Evolutionary conservation across 768 basidiomycete genomes (phyloP).

Genomic region (Exsudoporus frostii): DNA sequence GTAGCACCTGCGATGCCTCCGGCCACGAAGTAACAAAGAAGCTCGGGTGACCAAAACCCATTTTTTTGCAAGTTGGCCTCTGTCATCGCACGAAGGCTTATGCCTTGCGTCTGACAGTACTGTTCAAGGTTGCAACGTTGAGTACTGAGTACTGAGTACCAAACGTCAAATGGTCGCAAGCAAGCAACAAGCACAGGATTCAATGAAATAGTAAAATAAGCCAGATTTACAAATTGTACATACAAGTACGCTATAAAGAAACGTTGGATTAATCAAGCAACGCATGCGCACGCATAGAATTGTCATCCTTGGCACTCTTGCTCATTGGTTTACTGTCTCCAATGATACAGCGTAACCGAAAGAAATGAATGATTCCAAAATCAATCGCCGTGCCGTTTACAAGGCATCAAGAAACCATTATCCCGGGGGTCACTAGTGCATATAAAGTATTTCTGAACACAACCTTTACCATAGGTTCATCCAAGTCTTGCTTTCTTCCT

Average conservation of each 20-base stretch:
- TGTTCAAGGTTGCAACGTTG: neutral
- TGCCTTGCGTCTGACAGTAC: slow-evolving; percentile 5
- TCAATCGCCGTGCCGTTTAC: neutral
- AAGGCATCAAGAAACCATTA: neutral
- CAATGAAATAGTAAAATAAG: slow-evolving; percentile 2
- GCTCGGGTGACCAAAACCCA: slow-evolving; percentile 30
- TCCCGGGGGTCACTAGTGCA: too few species aligned
- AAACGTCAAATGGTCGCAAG: neutral
- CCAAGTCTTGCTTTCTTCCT: slow-evolving; percentile 63
- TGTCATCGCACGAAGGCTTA: slow-evolving; percentile 19
- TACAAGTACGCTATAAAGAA: too few species aligned
- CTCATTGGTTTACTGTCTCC: neutral
- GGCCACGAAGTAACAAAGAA: slow-evolving; percentile 50
- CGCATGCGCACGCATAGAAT: neutral
- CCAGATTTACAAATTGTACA: neutral
- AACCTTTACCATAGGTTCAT: slow-evolving; percentile 18
- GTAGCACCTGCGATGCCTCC: slow-evolving; percentile 59
- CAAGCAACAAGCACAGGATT: slow-evolving; percentile 13
- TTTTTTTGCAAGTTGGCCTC: slow-evolving; percentile 24
- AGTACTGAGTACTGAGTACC: neutral
- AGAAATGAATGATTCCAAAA: neutral
- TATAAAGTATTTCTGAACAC: neutral
- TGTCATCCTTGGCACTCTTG: neutral
- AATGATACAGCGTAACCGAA: neutral
- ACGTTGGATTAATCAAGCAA: neutral